Evolutionary conservation across 768 basidiomycete species (phyloP), one percentile per base, ranked within the genome.

Genomic region (Hericium erinaceus): DNA sequence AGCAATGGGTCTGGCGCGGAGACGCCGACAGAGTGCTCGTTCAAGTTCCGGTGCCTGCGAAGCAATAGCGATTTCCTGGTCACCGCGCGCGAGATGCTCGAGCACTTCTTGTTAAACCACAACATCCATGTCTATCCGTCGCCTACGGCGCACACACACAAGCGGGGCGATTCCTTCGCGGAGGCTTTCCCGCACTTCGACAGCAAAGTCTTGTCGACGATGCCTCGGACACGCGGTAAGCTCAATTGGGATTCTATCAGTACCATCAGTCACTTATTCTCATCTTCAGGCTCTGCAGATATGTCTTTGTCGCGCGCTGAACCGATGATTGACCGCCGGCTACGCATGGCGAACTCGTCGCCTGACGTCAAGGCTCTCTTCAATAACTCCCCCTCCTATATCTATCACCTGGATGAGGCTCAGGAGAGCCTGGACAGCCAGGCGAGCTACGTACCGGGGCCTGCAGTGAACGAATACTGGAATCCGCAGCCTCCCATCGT

Each of bases 141-240:
- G 26, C 80, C 85, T 15, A 85, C 85, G 8, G 80, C 84, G n/a
- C 84, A 87, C 57, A 81, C 81, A 2, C 91, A 90, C 69, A 92
- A 87, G 71, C 80, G 92, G 49, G 88, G 87, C 7, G 95, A 98
- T 66, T 92, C 93, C 1, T 95, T 95, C 66, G 87, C 93, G 38
- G 93, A 95, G 67, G 91, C 94, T 2, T 95, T 95, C 78, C 90
- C 93, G 24, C 93, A 95, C 70, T 95, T 97, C 69, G 92, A 97
- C 68, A 92, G 91, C 74, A 97, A 94, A 71, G 83, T 97, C 1
- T 77, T 97, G 51, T 86, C 93, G 15, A 86, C 88, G 9, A 79
- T 83, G 64, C 81, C 84, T 52, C 80, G 82, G 58, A 87, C 88
- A 67, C 68, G 74, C 55, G 79, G 77, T 77, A 63, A 60, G 74